These are phyloP conservation scores for Fusarium subglutinans DNA, from an alignment of 2,329 filamentous ascomycete genomes.

Conservation along the genomic window DNA sequence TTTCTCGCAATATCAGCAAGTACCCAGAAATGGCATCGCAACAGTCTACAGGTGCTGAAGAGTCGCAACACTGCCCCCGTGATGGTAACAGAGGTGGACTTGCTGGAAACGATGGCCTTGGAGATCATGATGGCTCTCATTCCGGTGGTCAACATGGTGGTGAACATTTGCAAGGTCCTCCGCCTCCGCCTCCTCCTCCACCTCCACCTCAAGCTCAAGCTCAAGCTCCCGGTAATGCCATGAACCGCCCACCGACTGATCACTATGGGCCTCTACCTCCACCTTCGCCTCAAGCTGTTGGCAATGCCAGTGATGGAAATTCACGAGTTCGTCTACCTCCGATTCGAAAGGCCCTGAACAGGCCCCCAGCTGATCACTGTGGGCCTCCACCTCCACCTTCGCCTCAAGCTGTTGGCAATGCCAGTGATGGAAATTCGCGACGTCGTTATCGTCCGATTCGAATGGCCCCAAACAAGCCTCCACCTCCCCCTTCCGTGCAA, in stretches of 20 bases:
- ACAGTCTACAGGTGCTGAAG: neutral
- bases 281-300: no score
- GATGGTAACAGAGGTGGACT: neutral
- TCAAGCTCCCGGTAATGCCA: neutral
- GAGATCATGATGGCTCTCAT: neutral
- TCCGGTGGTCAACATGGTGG: neutral
- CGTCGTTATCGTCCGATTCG: no score
- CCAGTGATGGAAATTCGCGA: no score
- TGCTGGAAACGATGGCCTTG: neutral
- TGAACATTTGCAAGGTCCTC: neutral
- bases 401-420: no score
- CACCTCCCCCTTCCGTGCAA: neutral
- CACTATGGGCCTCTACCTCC: neutral
- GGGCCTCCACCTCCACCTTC: neutral
- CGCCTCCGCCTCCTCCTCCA: neutral
- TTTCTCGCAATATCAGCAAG: neutral
- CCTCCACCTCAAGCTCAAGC: neutral
- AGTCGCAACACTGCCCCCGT: neutral
- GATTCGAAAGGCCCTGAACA: no score
- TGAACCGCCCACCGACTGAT: neutral
- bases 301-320: no score
- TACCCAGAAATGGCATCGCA: neutral
- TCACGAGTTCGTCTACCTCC: no score
- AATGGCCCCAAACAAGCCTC: no score
- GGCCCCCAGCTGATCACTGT: neutral